These are phyloP conservation scores for Kodamaea restingae DNA, from an alignment of 805 yeast genomes.

Conservation along the genomic window DNA sequence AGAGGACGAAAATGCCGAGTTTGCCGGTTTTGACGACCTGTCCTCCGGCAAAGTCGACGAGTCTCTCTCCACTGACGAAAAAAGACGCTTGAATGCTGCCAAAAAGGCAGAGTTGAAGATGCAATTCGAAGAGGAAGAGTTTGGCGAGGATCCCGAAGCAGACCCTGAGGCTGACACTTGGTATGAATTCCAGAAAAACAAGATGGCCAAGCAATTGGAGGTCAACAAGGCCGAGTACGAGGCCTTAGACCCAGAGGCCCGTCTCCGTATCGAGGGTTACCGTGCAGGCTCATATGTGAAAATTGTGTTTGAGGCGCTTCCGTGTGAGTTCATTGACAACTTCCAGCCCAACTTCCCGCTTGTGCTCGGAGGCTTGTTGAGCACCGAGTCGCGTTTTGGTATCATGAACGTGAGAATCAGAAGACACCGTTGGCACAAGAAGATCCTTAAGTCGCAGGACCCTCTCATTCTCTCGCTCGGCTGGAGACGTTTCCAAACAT, in stretches of 20 bases:
- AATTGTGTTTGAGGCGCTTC: slow-evolving; percentile 73
- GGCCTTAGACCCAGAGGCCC: slow-evolving; percentile 67
- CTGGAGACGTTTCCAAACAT: slow-evolving; percentile 97
- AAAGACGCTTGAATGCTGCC: slow-evolving; percentile 76
- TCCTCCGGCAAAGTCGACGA: no score
- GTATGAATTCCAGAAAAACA: slow-evolving; percentile 96
- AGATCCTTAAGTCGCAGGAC: slow-evolving; percentile 90
- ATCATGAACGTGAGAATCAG: slow-evolving; percentile 88
- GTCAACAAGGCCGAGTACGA: slow-evolving; percentile 81
- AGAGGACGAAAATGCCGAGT: slow-evolving; percentile 38
- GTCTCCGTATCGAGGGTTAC: slow-evolving; percentile 84
- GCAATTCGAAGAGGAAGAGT: slow-evolving; percentile 85
- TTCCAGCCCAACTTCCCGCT: slow-evolving; percentile 84
- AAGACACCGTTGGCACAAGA: slow-evolving; percentile 98
- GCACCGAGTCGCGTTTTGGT: slow-evolving; percentile 92
- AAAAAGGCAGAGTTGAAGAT: slow-evolving; percentile 84
- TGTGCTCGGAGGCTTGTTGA: slow-evolving; percentile 83
- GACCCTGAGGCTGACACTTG: slow-evolving; percentile 81
- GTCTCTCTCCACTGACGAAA: slow-evolving; percentile 60
- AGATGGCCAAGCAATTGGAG: slow-evolving; percentile 92
- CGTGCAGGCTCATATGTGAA: slow-evolving; percentile 93
- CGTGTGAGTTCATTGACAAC: slow-evolving; percentile 86
- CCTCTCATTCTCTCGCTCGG: slow-evolving; percentile 92
- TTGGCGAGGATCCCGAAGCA: slow-evolving; percentile 65
- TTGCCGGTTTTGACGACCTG: slow-evolving; percentile 32